Base-by-base conservation (phyloP, 164 flowering plant species). In the Piper betle region DNA sequence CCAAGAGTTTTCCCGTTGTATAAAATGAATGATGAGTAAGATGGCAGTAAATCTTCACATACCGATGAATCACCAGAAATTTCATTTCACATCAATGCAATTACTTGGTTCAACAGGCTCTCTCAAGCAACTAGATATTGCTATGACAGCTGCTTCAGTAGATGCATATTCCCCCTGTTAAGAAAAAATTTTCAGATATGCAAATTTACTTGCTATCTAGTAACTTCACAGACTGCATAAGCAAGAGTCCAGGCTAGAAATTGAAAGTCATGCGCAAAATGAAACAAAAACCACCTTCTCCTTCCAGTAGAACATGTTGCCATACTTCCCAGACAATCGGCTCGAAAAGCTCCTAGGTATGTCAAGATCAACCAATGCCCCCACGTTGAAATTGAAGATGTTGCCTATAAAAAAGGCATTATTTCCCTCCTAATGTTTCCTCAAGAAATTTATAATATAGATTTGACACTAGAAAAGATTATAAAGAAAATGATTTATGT, bases 291-390 rank as follows among this genome's bases (percentile, higher is more conserved):
- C 15, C 0, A 86, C 98, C 96, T 90, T 82, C 69, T 90, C 98
- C 74, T 86, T 92, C 98, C 98, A 92, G 60, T 82, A 92, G 63
- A 92, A 92, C 53, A 88, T 80, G 70, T 89, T 92, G n/a, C 98
- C 98, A 60, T 92, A 92, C 72, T 81, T 92, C 56, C 96, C 96
- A 0, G 96, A 88, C 69, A 92, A 73, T 38, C 96, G 94, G 59
- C 88, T 89, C 98, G 96, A 92, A 68, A 92, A 92, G 79, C 91
- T 92, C 37, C 91, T 91, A 62, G 98, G 98, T 57, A 92, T 71
- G 71, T 89, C 95, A 39, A 87, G 65, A 81, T 93, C 97, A 61
- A 93, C 81, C 8, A 78, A 63, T 57, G 81, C 91, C 17, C 98
- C 98, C 55, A 93, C 96, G 66, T 93, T 93, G 77, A 93, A 93